Conservation (phyloP, 257 asterid genomes). For the Cynanchum wilfordii region DNA sequence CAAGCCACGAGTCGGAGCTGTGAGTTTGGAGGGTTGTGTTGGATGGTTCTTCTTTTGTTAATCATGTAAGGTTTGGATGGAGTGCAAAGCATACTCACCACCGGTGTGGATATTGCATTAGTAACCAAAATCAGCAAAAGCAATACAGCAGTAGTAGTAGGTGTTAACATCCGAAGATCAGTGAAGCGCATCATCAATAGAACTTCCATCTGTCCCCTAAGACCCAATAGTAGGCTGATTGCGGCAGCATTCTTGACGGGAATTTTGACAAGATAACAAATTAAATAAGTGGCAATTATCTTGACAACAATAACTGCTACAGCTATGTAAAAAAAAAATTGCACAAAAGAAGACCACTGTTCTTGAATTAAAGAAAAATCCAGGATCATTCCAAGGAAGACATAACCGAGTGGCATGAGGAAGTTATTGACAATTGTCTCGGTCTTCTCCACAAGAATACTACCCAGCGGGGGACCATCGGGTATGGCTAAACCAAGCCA, state of each 20-base stretch:
- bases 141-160: constrained; percentile 47
- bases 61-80: constrained; percentile 76
- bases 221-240: constrained; percentile 53
- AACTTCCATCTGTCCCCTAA: constrained; percentile 78
- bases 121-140: constrained; percentile 33
- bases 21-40: constrained; percentile 47
- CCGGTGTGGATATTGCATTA: constrained; percentile 50
- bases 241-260: constrained; percentile 58
- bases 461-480: constrained; percentile 86
- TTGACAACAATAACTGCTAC: constrained; percentile 31
- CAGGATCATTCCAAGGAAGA: constrained; percentile 44
- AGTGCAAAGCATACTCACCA: constrained; percentile 57
- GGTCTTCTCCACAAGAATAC: constrained; percentile 63
- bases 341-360: constrained; percentile 39
- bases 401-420: constrained; percentile 60
- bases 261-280: constrained; percentile 39
- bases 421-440: constrained; percentile 54
- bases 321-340: constrained; percentile 43
- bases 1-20: constrained; percentile 52
- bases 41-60: constrained; percentile 61
- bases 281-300: constrained; percentile 29
- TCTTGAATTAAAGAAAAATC: constrained; percentile 34
- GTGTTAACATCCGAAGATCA: constrained; percentile 56
- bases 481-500: constrained; percentile 91
- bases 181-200: constrained; percentile 61